These are phyloP conservation scores for Leucocoprinus sp. DNA, from an alignment of 768 basidiomycete species.

Conservation along the genomic window DNA sequence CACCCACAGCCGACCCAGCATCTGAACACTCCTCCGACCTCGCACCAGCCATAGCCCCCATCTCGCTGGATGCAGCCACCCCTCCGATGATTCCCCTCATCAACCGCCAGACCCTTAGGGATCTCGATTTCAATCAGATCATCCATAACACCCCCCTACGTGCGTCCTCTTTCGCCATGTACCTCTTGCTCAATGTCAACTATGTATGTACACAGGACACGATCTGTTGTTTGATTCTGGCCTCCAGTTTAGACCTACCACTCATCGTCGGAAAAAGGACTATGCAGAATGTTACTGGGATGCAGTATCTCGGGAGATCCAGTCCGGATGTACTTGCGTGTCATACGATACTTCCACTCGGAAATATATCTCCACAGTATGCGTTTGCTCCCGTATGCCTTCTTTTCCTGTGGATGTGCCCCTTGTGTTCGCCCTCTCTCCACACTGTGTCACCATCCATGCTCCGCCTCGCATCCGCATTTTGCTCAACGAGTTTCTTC, in stretches of 20 bases:
- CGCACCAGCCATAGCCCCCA: constrained; percentile 20
- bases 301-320: constrained; percentile 70
- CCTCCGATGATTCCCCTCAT: constrained; percentile 70
- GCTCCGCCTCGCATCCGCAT: constrained; percentile 65
- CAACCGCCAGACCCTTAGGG: constrained; percentile 74
- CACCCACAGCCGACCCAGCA: constrained; percentile 27
- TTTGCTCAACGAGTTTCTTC: constrained; percentile 68
- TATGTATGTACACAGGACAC: constrained; percentile 49
- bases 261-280: constrained; percentile 64
- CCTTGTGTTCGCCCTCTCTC: constrained; percentile 20
- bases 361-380: constrained; percentile 45
- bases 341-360: constrained; percentile 54
- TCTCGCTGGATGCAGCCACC: constrained; percentile 41
- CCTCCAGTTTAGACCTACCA: constrained; percentile 72
- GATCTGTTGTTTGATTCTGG: constrained; percentile 85
- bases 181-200: constrained; percentile 13
- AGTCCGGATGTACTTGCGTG: constrained; percentile 77
- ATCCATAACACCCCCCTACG: constrained; percentile 87
- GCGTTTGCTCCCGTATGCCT: constrained; percentile 31
- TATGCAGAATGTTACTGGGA: constrained; percentile 80
- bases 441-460: constrained; percentile 47
- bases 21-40: constrained; percentile 4
- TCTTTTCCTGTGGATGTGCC: constrained; percentile 2
- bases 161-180: constrained; percentile 32
- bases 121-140: constrained; percentile 80